These are phyloP conservation scores for Penicillium corylophilum DNA, from an alignment of 2,329 filamentous ascomycete genomes.

Conservation along the genomic window DNA sequence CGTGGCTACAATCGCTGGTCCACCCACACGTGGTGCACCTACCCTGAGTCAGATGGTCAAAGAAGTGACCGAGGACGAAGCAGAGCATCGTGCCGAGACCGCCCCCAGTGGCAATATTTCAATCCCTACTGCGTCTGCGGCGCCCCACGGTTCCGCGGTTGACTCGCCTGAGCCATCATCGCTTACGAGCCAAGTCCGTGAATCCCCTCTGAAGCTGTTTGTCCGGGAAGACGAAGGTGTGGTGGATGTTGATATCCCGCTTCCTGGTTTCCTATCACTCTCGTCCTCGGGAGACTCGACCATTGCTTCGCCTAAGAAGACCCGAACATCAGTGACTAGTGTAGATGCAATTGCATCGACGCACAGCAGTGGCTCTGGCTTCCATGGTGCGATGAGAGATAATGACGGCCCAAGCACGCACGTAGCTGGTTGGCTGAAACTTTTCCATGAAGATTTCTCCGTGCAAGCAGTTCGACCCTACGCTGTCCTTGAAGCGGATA, in stretches of 20 bases:
- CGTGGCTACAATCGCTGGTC: constrained; percentile 26
- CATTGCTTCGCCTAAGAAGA: constrained; percentile 44
- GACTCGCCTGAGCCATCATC: constrained; percentile 30
- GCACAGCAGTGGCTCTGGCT: constrained; percentile 42
- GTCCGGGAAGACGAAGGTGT: constrained; percentile 59
- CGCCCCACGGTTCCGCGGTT: constrained; percentile 19
- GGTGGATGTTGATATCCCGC: constrained; percentile 60
- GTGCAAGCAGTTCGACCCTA: constrained; percentile 60
- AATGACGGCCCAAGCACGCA: constrained; percentile 52
- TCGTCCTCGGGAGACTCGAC: constrained; percentile 47
- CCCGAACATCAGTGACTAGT: constrained; percentile 52
- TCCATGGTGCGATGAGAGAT: constrained; percentile 32
- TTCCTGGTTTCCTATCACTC: constrained; percentile 52
- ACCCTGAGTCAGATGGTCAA: constrained; percentile 37
- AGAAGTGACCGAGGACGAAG: constrained; percentile 25
- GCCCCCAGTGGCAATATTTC: constrained; percentile 36
- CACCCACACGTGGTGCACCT: constrained; percentile 26
- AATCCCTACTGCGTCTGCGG: constrained; percentile 29
- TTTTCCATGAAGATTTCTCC: constrained; percentile 59
- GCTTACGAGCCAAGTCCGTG: constrained; percentile 34
- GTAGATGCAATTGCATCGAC: constrained; percentile 50
- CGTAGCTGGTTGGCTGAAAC: constrained; percentile 58
- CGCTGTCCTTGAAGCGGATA: constrained; percentile 51
- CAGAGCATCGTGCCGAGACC: constrained; percentile 20
- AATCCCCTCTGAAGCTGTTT: constrained; percentile 52